Evolutionary conservation across 805 yeast species (phyloP).

Genomic region (Wickerhamomyces silvicola): DNA sequence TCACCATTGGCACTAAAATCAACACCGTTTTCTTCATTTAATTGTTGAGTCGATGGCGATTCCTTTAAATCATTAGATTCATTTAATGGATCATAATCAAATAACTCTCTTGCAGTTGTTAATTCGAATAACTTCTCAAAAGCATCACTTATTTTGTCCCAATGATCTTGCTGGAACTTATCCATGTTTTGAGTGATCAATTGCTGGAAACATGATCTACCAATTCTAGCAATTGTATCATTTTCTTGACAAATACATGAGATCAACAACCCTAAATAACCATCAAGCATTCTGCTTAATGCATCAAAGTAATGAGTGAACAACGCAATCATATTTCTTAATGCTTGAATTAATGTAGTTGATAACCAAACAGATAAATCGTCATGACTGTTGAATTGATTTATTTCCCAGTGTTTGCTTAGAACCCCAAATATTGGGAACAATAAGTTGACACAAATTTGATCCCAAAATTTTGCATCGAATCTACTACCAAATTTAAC

Average conservation of each 20-base stretch:
- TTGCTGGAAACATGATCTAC: conserved; percentile 80
- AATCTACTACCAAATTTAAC: conserved; percentile 76
- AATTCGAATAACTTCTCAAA: conserved; percentile 65
- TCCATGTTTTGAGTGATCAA: conserved; percentile 68
- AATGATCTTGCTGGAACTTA: conserved; percentile 59
- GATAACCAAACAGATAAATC: conserved; percentile 93
- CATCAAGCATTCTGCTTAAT: conserved; percentile 67
- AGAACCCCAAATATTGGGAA: conserved; percentile 88
- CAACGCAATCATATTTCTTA: conserved; percentile 78
- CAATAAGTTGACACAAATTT: conserved; percentile 65
- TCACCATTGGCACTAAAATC: conserved; percentile 27
- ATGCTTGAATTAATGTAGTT: conserved; percentile 91
- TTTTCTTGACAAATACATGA: conserved; percentile 95
- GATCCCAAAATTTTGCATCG: conserved; percentile 73
- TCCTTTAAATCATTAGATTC: conserved; percentile 1
- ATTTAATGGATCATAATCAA: conserved; percentile 41
- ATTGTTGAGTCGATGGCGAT: conserved; percentile 2
- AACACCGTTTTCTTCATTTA: conserved; percentile 8
- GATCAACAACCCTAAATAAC: conserved; percentile 67
- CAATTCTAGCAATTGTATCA: conserved; percentile 93
- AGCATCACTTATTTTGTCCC: conserved; percentile 64
- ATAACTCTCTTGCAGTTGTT: conserved; percentile 83
- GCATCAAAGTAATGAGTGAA: conserved; percentile 78
- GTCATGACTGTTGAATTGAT: conserved; percentile 64
- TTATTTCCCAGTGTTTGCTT: conserved; percentile 67